Evolutionary conservation across 2,329 filamentous ascomycete species (phyloP), one percentile per base, ranked within the genome.

Genomic region (Neopestalotiopsis sp.): DNA sequence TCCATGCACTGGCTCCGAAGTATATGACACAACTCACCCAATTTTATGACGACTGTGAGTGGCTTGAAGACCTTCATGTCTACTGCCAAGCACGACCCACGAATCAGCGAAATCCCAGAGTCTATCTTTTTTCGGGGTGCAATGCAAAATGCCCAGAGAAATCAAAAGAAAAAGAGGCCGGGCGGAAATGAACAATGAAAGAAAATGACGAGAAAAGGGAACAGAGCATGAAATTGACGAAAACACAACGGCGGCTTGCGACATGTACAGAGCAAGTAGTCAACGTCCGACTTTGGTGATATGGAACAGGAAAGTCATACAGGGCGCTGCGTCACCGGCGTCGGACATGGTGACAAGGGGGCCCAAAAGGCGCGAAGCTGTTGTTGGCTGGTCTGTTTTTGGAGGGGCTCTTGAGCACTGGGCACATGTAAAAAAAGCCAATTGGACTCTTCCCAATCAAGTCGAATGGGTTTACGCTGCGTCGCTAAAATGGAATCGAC

Each of bases 21-120:
- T 30, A 34, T 59, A 62, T 62, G 49, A 62, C 49, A 42, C 57
- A 28, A 80, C 87, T 79, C 87, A 96, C 94, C 94, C 72, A 97
- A 88, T 84, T 97, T 97, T 76, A 97, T 95, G 75, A 97, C 93
- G 72, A 96, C 89, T 67, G 91, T 94, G 73, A 94, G 86, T 76
- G 89, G 86, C 78, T 89, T 91, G 67, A 82, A 81, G 57, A 82
- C 84, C 84, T 90, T 93, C 90, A 92, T 93, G 73, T 80, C 88
- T 87, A 81, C 77, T 66, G 78, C 45, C 2, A 52, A 52, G 75
- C 74, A 76, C 78, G 66, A 10, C 14, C n/a, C 2, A 38, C 38
- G 60, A 63, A 63, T 63, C 34, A 63, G 60, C 34, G 14, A n/a
- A 38, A 63, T 4, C 4, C 13, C 60, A 38, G 24, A 28, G 24